These are phyloP conservation scores for Mariannaea sp. DNA, from an alignment of 2,329 filamentous ascomycete genomes.

Conservation along the genomic window DNA sequence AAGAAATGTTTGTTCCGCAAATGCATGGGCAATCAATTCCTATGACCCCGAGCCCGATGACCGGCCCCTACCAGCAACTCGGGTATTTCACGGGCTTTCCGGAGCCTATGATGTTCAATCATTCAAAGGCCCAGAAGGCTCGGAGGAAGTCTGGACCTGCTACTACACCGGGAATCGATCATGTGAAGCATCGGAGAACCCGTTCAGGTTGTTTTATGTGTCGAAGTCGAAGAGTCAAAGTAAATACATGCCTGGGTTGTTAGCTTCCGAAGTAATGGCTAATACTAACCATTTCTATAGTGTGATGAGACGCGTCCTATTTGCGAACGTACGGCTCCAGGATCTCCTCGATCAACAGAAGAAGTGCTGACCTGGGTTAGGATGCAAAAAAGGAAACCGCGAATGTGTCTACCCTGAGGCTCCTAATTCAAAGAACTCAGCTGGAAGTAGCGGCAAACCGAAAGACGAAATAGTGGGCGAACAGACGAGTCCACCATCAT, in stretches of 20 bases:
- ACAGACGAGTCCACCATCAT: constrained; percentile 57
- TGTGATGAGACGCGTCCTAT: constrained; percentile 89
- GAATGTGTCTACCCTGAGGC: constrained; percentile 89
- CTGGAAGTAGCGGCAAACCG: constrained; percentile 33
- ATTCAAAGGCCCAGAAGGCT: constrained; percentile 54
- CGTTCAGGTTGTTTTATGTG: constrained; percentile 94
- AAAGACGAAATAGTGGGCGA: constrained; percentile 46
- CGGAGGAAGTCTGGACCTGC: constrained; percentile 54
- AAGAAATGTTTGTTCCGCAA: constrained; percentile 47
- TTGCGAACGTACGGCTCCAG: constrained; percentile 70
- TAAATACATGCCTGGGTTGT: constrained; percentile 42
- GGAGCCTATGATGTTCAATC: constrained; percentile 54
- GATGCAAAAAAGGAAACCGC: constrained; percentile 88
- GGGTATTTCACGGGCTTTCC: constrained; percentile 57
- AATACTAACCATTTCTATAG: constrained; percentile 51
- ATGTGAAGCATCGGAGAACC: constrained; percentile 91
- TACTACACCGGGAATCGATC: constrained; percentile 57
- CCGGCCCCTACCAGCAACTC: constrained; percentile 52
- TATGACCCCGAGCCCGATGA: constrained; percentile 41
- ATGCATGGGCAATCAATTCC: constrained; percentile 41
- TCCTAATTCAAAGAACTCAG: constrained; percentile 49
- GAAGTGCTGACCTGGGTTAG: constrained; percentile 48
- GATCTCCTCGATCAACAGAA: background rate
- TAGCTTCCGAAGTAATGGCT: background rate
- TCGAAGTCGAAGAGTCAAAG: constrained; percentile 83